Percentiles rank a stretch among this genome's conserved stretches.
Evolutionary conservation across 129 eudicot species (phyloP).

Genomic region (Lactuca sativa): DNA sequence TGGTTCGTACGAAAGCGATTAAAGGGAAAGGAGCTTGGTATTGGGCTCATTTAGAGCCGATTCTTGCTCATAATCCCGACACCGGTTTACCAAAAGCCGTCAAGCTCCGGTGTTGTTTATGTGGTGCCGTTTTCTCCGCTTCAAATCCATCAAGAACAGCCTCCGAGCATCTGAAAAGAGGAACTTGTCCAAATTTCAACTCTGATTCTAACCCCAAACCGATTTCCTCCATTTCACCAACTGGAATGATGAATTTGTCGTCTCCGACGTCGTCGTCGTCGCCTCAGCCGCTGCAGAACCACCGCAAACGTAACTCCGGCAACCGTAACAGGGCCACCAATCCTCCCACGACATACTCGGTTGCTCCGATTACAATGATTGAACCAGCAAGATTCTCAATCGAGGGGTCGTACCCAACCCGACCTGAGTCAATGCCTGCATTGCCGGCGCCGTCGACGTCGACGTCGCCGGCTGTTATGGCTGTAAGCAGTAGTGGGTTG

Average conservation of each 20-base stretch:
- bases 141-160: slow-evolving; percentile 95
- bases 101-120: slow-evolving; percentile 70
- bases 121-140: slow-evolving; percentile 79
- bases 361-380: slow-evolving; percentile 48
- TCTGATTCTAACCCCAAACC: slow-evolving; percentile 43
- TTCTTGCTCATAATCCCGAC: slow-evolving; percentile 55
- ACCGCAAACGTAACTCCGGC: slow-evolving; percentile 55
- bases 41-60: slow-evolving; percentile 87
- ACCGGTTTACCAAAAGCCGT: slow-evolving; percentile 66
- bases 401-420: slow-evolving; percentile 41
- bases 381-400: slow-evolving; percentile 48
- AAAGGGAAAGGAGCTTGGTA: slow-evolving; percentile 99
- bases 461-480: not conserved
- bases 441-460: slow-evolving; percentile 23
- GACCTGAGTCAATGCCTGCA: slow-evolving; percentile 29
- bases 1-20: slow-evolving; percentile 79
- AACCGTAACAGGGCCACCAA: slow-evolving; percentile 22
- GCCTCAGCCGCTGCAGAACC: slow-evolving; percentile 33
- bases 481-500: slow-evolving; percentile 24
- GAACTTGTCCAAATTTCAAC: slow-evolving; percentile 74
- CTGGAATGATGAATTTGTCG: slow-evolving; percentile 30
- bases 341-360: slow-evolving; percentile 20
- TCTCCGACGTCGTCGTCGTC: slow-evolving; percentile 39
- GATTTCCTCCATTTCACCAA: slow-evolving; percentile 48
- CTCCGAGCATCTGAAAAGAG: slow-evolving; percentile 86